A percentile compares a stretch with the other conserved stretches of the same genome.
Conservation (phyloP, 208 protist genomes). For the Entamoeba invadens region DNA sequence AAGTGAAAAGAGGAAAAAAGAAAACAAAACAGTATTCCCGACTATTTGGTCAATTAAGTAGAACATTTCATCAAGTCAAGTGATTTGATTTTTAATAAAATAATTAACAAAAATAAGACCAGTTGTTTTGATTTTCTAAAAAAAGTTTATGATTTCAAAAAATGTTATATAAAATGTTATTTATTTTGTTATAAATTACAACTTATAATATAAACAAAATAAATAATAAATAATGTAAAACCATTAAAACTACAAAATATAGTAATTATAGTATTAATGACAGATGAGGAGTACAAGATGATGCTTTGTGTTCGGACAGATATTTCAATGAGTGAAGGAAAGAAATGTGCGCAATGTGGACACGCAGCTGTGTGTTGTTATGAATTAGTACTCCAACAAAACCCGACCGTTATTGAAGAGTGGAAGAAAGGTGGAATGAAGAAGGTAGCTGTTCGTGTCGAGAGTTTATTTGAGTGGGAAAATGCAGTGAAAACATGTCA, state of each 20-base stretch:
- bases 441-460: not conserved
- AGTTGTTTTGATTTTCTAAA: too few relatives aligned
- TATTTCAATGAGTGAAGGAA: not conserved
- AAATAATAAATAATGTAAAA: too few relatives aligned
- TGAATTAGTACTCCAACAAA: not conserved
- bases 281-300: not conserved
- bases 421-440: not conserved
- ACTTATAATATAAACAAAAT: too few relatives aligned
- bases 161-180: too few relatives aligned
- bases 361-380: not conserved
- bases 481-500: not conserved
- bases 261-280: too few relatives aligned
- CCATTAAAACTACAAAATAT: too few relatives aligned
- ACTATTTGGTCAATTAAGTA: too few relatives aligned
- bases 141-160: not conserved
- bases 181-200: not conserved
- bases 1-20: too few relatives aligned
- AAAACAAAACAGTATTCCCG: too few relatives aligned
- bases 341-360: not conserved
- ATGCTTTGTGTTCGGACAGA: not conserved
- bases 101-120: too few relatives aligned
- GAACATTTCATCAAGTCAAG: too few relatives aligned
- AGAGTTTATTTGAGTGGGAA: not conserved
- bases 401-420: not conserved
- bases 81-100: too few relatives aligned